Evolutionary conservation across 1,139 yeast species (phyloP).

Genomic region (Kodamaea sp.): DNA sequence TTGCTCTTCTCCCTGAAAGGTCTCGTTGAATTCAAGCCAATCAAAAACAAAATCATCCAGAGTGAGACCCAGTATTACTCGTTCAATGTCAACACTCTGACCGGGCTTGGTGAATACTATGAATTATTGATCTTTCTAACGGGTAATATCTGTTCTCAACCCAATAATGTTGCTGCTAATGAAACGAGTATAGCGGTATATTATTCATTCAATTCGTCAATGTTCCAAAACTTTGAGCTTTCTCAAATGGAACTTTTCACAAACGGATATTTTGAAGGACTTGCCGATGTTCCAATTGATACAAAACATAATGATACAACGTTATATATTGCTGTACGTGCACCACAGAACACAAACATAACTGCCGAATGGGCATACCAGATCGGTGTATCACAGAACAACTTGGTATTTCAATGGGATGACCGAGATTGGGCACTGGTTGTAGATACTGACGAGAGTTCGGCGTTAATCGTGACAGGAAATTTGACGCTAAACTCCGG

Average conservation of each 20-base stretch:
- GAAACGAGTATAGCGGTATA: slow-evolving; percentile 46
- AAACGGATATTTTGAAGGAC: slow-evolving; percentile 54
- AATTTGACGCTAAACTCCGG: slow-evolving; percentile 36
- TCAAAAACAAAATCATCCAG: slow-evolving; percentile 34
- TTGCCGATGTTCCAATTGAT: slow-evolving; percentile 40
- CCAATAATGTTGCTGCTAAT: slow-evolving; percentile 25
- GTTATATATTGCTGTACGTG: slow-evolving; percentile 48
- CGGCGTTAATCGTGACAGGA: slow-evolving; percentile 70
- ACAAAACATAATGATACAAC: slow-evolving; percentile 17
- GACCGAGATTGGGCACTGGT: slow-evolving; percentile 53
- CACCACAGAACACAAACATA: slow-evolving; percentile 39
- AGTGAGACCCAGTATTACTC: slow-evolving; percentile 42
- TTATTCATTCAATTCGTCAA: slow-evolving; percentile 46
- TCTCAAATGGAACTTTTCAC: slow-evolving; percentile 32
- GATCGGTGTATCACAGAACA: slow-evolving; percentile 65
- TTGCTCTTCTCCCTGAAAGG: slow-evolving; percentile 20
- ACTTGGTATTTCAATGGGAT: slow-evolving; percentile 70
- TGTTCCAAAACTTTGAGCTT: slow-evolving; percentile 29
- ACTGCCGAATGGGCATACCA: slow-evolving; percentile 55
- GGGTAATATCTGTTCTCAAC: slow-evolving; percentile 56
- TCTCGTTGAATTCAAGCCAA: slow-evolving; percentile 45
- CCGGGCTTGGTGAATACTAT: slow-evolving; percentile 47
- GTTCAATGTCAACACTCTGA: slow-evolving; percentile 43
- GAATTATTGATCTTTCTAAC: slow-evolving; percentile 56
- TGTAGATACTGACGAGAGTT: slow-evolving; percentile 69